Conservation (phyloP, 305 asterid species). For the Fraxinus xanthoxyloides region DNA sequence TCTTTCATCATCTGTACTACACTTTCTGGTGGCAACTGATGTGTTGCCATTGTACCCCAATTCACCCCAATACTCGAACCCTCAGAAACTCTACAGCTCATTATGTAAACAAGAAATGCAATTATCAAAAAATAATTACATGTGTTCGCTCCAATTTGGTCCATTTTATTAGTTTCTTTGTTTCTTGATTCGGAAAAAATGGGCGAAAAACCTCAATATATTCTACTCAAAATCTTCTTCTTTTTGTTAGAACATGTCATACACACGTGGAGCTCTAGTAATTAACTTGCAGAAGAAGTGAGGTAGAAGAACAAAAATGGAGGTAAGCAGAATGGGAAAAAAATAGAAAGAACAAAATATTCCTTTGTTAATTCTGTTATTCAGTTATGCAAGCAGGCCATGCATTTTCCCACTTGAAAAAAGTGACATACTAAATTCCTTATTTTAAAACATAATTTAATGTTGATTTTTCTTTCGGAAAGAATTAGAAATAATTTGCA, state of each 20-base stretch:
- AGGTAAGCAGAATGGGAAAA: not conserved
- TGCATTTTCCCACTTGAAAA: slow-evolving; percentile 17
- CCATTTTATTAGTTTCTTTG: slow-evolving; percentile 7
- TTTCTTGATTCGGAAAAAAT: not conserved
- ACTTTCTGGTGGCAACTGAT: slow-evolving; percentile 47
- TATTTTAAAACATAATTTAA: not conserved
- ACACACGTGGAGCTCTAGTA: not conserved
- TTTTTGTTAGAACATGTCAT: not conserved
- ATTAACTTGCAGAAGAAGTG: not conserved
- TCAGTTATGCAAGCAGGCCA: slow-evolving; percentile 41
- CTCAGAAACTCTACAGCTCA: not conserved
- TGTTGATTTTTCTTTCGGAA: not conserved
- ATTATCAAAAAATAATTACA: not conserved
- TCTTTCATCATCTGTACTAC: slow-evolving; percentile 70
- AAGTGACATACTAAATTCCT: not conserved
- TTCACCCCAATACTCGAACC: slow-evolving; percentile 54
- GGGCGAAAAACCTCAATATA: not conserved
- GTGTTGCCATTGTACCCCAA: slow-evolving; percentile 76
- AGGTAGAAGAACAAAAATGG: slow-evolving; percentile 2
- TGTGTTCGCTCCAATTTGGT: not conserved
- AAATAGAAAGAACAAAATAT: slow-evolving; percentile 27
- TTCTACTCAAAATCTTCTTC: not conserved
- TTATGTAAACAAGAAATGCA: slow-evolving; percentile 5
- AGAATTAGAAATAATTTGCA: not conserved
- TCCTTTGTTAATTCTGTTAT: slow-evolving; percentile 51